These are phyloP conservation scores for Diaporthe citrichinensis DNA, from an alignment of 2,329 filamentous ascomycete species.

Conservation along the genomic window DNA sequence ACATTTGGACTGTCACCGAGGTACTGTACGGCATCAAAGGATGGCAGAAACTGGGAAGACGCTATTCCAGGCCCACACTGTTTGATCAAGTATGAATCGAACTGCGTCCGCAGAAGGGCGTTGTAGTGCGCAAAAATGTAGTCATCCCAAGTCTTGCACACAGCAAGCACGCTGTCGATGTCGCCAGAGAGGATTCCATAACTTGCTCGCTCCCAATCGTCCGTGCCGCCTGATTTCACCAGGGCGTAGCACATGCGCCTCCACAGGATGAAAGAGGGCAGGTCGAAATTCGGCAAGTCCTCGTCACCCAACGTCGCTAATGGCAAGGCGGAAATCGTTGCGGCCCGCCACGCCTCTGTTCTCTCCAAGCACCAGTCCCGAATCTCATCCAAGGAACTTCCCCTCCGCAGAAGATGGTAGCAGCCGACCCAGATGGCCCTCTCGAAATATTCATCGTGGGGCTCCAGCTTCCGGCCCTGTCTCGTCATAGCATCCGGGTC, in stretches of 20 bases:
- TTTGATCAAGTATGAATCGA: conserved; percentile 77
- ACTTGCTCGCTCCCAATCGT: conserved; percentile 88
- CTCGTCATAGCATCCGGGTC: conserved; percentile 92
- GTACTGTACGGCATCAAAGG: conserved; percentile 76
- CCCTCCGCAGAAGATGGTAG: conserved; percentile 91
- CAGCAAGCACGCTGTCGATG: conserved; percentile 79
- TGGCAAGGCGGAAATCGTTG: conserved; percentile 83
- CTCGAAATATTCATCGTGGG: conserved; percentile 90
- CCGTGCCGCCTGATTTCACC: conserved; percentile 77
- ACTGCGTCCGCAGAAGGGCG: conserved; percentile 83
- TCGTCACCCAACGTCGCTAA: conserved; percentile 66
- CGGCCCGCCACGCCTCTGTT: conserved; percentile 90
- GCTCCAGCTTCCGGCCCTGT: conserved; percentile 82
- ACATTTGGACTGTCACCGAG: conserved; percentile 68
- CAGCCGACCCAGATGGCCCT: conserved; percentile 93
- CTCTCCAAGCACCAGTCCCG: conserved; percentile 88
- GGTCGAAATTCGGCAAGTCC: conserved; percentile 56
- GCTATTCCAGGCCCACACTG: conserved; percentile 68
- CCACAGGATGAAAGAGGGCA: conserved; percentile 74
- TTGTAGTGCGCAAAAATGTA: conserved; percentile 91
- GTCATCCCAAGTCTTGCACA: conserved; percentile 88
- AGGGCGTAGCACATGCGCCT: conserved; percentile 82
- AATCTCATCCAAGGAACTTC: conserved; percentile 80
- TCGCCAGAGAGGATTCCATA: conserved; percentile 94
- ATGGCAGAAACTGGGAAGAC: conserved; percentile 69